These are phyloP conservation scores for Dendrobium chrysotoxum DNA, from an alignment of 106 monocot genomes.

Conservation along the genomic window DNA sequence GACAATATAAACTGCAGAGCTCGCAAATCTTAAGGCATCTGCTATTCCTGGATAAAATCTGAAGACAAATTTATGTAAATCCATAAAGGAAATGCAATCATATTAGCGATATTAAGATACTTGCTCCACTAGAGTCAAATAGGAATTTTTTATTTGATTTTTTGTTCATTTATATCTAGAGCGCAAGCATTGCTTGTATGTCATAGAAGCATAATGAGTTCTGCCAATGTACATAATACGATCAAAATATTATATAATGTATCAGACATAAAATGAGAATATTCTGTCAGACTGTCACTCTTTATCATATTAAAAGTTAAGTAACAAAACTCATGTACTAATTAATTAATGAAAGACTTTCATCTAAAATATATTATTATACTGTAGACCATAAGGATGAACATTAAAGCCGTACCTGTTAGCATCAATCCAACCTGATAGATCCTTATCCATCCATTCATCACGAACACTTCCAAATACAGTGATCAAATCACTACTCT, in stretches of 20 bases:
- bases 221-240: too few relatives aligned
- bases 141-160: neutral
- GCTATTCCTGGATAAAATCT: slow-evolving; percentile 92
- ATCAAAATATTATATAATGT: too few relatives aligned
- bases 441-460: slow-evolving; percentile 87
- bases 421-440: slow-evolving; percentile 87
- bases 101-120: neutral
- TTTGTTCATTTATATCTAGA: neutral
- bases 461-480: slow-evolving; percentile 94
- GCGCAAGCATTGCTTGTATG: neutral
- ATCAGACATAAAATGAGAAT: too few relatives aligned
- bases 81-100: neutral
- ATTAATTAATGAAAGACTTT: neutral
- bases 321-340: neutral
- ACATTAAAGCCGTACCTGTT: slow-evolving; percentile 53
- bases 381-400: neutral
- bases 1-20: slow-evolving; percentile 81
- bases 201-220: too few relatives aligned
- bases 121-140: neutral
- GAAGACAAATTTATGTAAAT: slow-evolving; percentile 15
- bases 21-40: slow-evolving; percentile 91
- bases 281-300: too few relatives aligned
- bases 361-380: neutral
- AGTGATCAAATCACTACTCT: slow-evolving; percentile 55
- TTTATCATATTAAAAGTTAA: too few relatives aligned